Evolutionary conservation across 2,329 filamentous ascomycete species (phyloP), one percentile per base, ranked within the genome.

Genomic region (Pezicula radicicola): DNA sequence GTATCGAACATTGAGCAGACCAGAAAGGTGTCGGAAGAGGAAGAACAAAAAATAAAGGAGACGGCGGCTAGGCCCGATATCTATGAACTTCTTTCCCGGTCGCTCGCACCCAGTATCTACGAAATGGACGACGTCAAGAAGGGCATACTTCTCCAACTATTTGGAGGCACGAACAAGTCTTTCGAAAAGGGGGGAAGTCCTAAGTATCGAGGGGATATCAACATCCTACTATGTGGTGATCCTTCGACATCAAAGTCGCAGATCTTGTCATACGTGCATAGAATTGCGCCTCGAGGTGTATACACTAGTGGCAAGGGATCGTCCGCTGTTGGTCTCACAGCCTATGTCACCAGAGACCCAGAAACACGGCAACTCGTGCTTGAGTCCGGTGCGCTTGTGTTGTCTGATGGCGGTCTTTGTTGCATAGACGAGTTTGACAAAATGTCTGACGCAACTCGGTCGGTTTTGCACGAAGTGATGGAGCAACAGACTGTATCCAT

Each of bases 101-200:
- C 93, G 1, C 77, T 99, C 27, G 94, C 94, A 2, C 94, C 94
- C 13, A 97, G 92, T 54, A 88, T 99, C 64, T 97, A 95, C 73
- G 94, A 99, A 71, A 89, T 96, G 85, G 94, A 99, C 61, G 94
- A 99, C 64, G 91, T 97, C 45, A 99, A 99, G 78, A 99, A 99
- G 73, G 94, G 94, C 10, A 97, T 99, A 55, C 77, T 99, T 10
- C 84, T 99, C 4, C 94, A 99, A 66, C 83, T 99, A 39, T 99
- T 99, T 67, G 93, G 94, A 36, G 94, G 94, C 51, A 96, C 94
- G 33, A 99, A 99, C 77, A 99, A 99, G 74, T 90, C 89, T 1
- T 99, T 99, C 70, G 84, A 96, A 53, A 97, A 97, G 71, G 94
- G 94, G 51, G 94, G 92, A 52, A 96, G 89, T 65, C 94, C 94